These are phyloP conservation scores for Paramecium caudatum DNA, from an alignment of 73 alveolate genomes.

Conservation along the genomic window DNA sequence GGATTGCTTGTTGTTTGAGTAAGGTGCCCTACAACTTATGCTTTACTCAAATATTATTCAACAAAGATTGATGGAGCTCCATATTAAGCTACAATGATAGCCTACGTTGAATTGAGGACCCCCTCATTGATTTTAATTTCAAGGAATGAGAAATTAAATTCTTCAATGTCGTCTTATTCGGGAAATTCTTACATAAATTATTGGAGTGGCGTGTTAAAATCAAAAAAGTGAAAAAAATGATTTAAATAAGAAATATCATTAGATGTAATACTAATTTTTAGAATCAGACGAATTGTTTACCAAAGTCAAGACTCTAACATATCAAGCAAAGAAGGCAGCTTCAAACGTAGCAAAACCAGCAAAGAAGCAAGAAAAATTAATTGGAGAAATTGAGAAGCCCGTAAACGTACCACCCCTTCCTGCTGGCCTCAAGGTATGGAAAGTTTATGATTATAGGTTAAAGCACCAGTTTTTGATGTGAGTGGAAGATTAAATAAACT, in stretches of 20 bases:
- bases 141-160: neutral
- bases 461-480: slow-evolving; percentile 28
- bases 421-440: slow-evolving; percentile 28
- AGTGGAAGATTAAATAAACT: slow-evolving; percentile 54
- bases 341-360: slow-evolving; percentile 28
- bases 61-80: slow-evolving; percentile 32
- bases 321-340: slow-evolving; percentile 10
- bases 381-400: slow-evolving; percentile 53
- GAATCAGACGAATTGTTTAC: slow-evolving; percentile 75
- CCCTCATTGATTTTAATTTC: neutral
- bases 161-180: neutral
- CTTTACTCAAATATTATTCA: neutral
- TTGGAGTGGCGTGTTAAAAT: too few relatives aligned
- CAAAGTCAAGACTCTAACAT: slow-evolving; percentile 16
- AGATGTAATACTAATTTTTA: slow-evolving; percentile 65
- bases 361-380: slow-evolving; percentile 36
- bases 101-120: neutral
- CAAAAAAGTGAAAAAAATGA: slow-evolving; percentile 49
- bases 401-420: slow-evolving; percentile 65
- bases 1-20: slow-evolving; percentile 23
- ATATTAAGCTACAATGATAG: slow-evolving; percentile 12
- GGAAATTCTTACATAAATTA: neutral
- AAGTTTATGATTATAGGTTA: neutral
- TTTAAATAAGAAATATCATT: slow-evolving; percentile 29
- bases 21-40: neutral